phyloP scores from a whole-genome alignment of 148 eudicot genomes.

The Rhododendron griersonianum region DNA sequence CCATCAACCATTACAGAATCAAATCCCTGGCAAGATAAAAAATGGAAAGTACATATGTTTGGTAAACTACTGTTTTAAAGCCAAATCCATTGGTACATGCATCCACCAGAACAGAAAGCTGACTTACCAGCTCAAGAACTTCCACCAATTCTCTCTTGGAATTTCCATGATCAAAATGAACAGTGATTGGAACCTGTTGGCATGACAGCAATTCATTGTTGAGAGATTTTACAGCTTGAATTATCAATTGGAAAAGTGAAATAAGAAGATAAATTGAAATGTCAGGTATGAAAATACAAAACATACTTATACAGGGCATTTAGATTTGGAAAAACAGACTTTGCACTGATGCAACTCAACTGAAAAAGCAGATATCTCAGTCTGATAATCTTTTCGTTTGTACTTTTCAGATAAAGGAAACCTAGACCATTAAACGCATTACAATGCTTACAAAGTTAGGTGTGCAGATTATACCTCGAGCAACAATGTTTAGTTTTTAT shows the following conservation, averaged over 20 bases:
- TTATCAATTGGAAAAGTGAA: not conserved
- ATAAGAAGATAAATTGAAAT: not conserved
- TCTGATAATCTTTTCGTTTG: not conserved
- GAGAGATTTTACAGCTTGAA: not conserved
- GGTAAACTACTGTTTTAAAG: not conserved
- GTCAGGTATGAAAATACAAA: not conserved
- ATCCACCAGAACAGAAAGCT: conserved; percentile 3
- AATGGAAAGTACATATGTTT: too few species aligned
- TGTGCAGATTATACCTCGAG: not conserved
- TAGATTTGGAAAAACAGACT: not conserved
- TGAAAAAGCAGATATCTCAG: not conserved
- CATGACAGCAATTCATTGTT: not conserved
- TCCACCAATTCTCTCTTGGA: conserved; percentile 79
- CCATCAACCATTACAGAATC: conserved; percentile 98
- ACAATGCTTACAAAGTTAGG: not conserved
- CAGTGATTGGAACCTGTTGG: conserved; percentile 82
- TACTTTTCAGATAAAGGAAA: not conserved
- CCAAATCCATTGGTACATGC: not conserved
- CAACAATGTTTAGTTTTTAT: not conserved
- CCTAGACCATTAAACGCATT: not conserved
- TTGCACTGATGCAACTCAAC: not conserved
- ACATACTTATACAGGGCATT: not conserved
- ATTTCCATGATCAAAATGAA: conserved; percentile 95
- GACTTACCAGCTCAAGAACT: conserved; percentile 77
- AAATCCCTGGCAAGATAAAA: conserved; percentile 52